Evolutionary conservation across 345 rosid species (phyloP).

Genomic region (Carallia pectinifolia): DNA sequence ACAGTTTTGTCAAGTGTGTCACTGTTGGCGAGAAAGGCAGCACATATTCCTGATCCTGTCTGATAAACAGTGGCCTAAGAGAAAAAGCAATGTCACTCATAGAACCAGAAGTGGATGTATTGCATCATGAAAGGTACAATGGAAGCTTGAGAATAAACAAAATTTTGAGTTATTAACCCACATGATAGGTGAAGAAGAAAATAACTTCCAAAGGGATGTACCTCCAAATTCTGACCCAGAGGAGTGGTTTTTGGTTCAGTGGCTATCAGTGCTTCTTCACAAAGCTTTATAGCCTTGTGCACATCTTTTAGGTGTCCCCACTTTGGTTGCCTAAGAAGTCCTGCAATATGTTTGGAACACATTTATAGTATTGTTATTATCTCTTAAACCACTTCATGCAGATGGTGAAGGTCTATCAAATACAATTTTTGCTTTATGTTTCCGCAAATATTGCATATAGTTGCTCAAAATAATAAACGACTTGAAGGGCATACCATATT

Average conservation of each 20-base stretch:
- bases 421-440: background rate
- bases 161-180: no score
- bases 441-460: slow-evolving; percentile 1
- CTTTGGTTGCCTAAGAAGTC: slow-evolving; percentile 83
- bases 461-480: background rate
- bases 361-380: background rate
- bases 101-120: background rate
- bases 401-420: background rate
- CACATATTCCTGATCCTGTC: slow-evolving; percentile 60
- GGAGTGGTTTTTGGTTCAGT: slow-evolving; percentile 71
- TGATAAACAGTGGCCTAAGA: slow-evolving; percentile 72
- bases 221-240: slow-evolving; percentile 78
- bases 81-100: background rate
- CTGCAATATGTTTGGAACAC: slow-evolving; percentile 39
- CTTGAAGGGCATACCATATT: slow-evolving; percentile 59
- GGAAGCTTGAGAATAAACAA: background rate
- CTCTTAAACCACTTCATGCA: no score
- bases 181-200: background rate
- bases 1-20: slow-evolving; percentile 62
- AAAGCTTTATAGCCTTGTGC: slow-evolving; percentile 91
- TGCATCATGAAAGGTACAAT: background rate
- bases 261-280: slow-evolving; percentile 67
- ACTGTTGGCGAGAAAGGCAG: slow-evolving; percentile 84
- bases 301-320: slow-evolving; percentile 91
- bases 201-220: slow-evolving; percentile 21